These are phyloP conservation scores for Colletotrichum sp. DNA, from an alignment of 2,329 filamentous ascomycete species.

Conservation along the genomic window DNA sequence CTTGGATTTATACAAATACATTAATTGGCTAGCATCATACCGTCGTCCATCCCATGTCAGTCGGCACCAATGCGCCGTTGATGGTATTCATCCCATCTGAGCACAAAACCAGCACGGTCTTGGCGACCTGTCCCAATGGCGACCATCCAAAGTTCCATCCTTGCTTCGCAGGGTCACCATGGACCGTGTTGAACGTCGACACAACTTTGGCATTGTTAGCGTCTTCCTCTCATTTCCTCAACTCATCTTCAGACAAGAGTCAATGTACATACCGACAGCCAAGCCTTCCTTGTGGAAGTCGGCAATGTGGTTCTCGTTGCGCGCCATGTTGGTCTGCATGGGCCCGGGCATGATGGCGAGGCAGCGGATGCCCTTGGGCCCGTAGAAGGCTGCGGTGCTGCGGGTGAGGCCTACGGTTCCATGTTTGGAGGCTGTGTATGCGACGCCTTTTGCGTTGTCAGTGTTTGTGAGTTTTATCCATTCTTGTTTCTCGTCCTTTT, in stretches of 20 bases:
- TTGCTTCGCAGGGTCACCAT: not conserved
- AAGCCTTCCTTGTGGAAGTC: not conserved
- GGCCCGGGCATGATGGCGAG: conserved; percentile 46
- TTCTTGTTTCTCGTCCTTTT: not conserved
- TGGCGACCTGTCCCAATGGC: conserved; percentile 1
- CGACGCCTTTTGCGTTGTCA: conserved; percentile 36
- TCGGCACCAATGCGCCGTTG: conserved; percentile 8
- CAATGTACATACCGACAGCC: not conserved
- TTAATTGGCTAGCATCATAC: not conserved
- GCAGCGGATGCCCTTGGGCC: conserved; percentile 51
- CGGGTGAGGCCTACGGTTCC: conserved; percentile 58
- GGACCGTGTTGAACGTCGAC: conserved; percentile 1
- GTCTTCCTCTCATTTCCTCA: fast-evolving
- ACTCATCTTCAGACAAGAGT: not conserved
- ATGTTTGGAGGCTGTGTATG: conserved; percentile 60
- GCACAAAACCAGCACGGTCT: conserved; percentile 5
- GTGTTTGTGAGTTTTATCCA: not conserved
- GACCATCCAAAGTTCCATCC: conserved; percentile 14
- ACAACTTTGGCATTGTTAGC: not conserved
- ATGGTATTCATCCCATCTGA: conserved; percentile 13
- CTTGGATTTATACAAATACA: too few species aligned
- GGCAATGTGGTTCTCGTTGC: not conserved
- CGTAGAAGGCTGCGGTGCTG: conserved; percentile 63
- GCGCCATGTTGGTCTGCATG: conserved; percentile 61
- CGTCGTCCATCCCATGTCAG: conserved; percentile 10